Base-by-base conservation (phyloP, 129 eudicot species). In the Lonicera japonica region DNA sequence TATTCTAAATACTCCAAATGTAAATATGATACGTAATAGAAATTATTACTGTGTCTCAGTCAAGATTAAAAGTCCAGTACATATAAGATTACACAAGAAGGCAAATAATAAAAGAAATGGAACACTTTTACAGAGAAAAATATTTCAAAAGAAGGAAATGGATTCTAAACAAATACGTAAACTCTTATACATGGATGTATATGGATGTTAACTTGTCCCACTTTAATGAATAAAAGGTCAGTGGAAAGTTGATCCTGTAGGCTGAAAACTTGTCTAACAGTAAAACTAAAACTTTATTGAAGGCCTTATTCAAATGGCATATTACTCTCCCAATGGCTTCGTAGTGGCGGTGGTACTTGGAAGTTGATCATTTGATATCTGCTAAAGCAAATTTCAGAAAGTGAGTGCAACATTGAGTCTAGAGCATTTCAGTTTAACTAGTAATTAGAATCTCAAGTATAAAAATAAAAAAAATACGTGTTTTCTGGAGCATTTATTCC, bases 281-380 rank as follows among this genome's bases (percentile, higher is more conserved):
- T 11, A 19, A 3, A 54, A 11, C 1, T 25, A 62, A 21, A 12
- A 18, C 8, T 18, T 40, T 12, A 7, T 50, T 19, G 22, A 50
- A 54, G 29, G 16, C 45, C 75, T 68, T 83, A 86, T 94, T 80
- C 85, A 7, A 78, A 70, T 53, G 73, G 69, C 13, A 61, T 24
- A 59, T 75, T 72, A 17, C 69, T 69, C 66, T 81, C 87, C 63
- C 82, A 75, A 64, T 79, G 81, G 76, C 80, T 68, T 72, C 89
- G 79, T 58, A 90, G 58, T 50, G 80, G 5, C 39, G 74, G 90
- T 38, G 89, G 94, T 34, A 90, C 87, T 65, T 94, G 88, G 67
- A 90, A 90, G 73, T 90, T 94, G 45, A 65, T 90, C 67, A 82
- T 82, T 54, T 90, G 97, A 66, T 83, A 90, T 75, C 97, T 90